Percentiles rank a stretch among this genome's conserved stretches.
phyloP scores from a whole-genome alignment of 2,329 filamentous ascomycete species.

The Anisogramma anomala region DNA sequence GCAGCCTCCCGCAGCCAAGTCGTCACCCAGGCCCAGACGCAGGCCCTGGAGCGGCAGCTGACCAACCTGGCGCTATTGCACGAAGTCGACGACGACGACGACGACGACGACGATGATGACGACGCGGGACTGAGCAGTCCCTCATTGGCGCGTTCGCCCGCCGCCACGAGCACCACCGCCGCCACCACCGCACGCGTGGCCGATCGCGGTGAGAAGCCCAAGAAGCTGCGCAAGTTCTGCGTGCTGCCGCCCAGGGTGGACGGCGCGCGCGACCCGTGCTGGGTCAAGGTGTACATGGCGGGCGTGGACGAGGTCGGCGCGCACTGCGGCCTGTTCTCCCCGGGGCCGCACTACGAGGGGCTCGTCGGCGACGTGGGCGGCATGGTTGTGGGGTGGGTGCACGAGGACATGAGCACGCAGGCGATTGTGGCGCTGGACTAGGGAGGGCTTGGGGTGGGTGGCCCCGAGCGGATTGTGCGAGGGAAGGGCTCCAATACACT shows the following conservation, averaged over 20 bases:
- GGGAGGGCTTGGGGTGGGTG: too few relatives aligned
- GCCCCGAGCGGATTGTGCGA: too few relatives aligned
- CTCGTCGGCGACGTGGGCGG: slow-evolving; percentile 65
- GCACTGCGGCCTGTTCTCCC: slow-evolving; percentile 71
- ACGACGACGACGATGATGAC: not conserved
- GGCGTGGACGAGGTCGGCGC: slow-evolving; percentile 76
- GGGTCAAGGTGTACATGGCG: slow-evolving; percentile 72
- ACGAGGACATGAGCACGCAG: slow-evolving; percentile 43
- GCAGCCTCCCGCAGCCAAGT: slow-evolving; percentile 2
- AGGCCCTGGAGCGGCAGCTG: slow-evolving; percentile 11
- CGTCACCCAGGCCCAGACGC: slow-evolving; percentile 5
- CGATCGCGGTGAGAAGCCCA: slow-evolving; percentile 15
- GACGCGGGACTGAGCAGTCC: slow-evolving; percentile 1
- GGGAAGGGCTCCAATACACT: too few relatives aligned
- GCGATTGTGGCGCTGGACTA: slow-evolving; percentile 24
- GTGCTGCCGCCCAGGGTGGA: slow-evolving; percentile 46
- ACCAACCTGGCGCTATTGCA: slow-evolving; percentile 12
- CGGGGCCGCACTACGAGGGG: slow-evolving; percentile 59
- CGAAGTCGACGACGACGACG: too few relatives aligned
- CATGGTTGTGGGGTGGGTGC: slow-evolving; percentile 58
- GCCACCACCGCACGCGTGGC: not conserved
- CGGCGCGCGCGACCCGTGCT: slow-evolving; percentile 54
- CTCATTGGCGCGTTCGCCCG: not conserved
- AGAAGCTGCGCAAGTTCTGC: slow-evolving; percentile 66
- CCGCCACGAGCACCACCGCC: not conserved